These are phyloP conservation scores for Gloeostereum incarnatum DNA, from an alignment of 768 basidiomycete genomes.

Conservation along the genomic window DNA sequence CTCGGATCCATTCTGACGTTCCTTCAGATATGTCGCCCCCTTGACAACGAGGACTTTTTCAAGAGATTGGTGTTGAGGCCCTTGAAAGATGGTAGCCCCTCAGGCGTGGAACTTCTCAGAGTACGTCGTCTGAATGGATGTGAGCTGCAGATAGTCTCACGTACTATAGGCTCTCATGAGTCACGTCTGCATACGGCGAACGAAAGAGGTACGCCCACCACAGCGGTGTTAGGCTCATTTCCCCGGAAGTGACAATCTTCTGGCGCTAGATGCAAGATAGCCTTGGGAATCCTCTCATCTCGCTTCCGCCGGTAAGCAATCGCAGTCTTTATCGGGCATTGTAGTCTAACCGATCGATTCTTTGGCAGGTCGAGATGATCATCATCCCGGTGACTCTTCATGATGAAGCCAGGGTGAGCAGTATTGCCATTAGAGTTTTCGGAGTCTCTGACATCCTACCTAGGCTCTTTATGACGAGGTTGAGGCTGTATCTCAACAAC, in stretches of 20 bases:
- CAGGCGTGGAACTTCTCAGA: constrained; percentile 62
- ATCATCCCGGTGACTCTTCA: constrained; percentile 58
- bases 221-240: background rate
- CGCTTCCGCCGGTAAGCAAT: constrained; percentile 48
- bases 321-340: background rate
- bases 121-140: constrained; percentile 22
- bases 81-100: constrained; percentile 55
- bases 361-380: constrained; percentile 64
- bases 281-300: constrained; percentile 61
- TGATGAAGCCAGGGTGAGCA: constrained; percentile 53
- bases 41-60: constrained; percentile 80
- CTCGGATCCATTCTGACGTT: constrained; percentile 83
- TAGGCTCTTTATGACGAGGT: constrained; percentile 65
- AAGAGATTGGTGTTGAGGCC: constrained; percentile 74
- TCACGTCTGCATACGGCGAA: constrained; percentile 71
- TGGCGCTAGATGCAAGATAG: constrained; percentile 73
- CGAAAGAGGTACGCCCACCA: constrained; percentile 54
- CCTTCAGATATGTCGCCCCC: constrained; percentile 74
- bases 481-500: constrained; percentile 50
- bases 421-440: background rate
- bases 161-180: constrained; percentile 62
- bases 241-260: constrained; percentile 3
- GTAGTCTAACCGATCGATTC: background rate
- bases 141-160: background rate
- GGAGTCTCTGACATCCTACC: constrained; percentile 1